Conservation (phyloP, 768 basidiomycete genomes). For the Pleurotus tuber-regium region DNA sequence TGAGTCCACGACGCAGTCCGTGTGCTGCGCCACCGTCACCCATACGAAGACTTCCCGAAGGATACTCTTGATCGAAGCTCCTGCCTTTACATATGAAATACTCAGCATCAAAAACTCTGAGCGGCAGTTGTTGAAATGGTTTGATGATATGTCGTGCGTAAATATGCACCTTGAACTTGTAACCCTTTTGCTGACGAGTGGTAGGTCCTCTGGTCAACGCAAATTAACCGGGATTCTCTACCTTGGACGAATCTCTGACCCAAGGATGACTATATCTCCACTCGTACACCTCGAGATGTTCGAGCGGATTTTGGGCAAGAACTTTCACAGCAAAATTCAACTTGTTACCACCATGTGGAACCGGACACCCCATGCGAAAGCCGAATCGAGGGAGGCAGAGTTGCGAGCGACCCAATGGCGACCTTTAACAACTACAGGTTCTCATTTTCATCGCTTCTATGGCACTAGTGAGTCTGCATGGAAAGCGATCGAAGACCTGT, state of each 20-base stretch:
- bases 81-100: conserved; percentile 5
- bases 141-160: neutral
- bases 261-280: conserved; percentile 19
- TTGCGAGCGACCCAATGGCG: conserved; percentile 38
- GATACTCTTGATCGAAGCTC: neutral
- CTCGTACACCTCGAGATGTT: conserved; percentile 13
- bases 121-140: conserved; percentile 2
- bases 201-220: conserved; percentile 19
- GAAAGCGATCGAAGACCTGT: conserved; percentile 29
- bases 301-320: conserved; percentile 26
- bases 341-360: conserved; percentile 47
- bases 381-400: conserved; percentile 35
- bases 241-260: conserved; percentile 37
- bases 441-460: conserved; percentile 32
- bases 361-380: conserved; percentile 28
- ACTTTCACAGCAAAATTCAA: conserved; percentile 37
- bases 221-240: conserved; percentile 32
- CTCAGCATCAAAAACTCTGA: conserved; percentile 1
- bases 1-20: neutral
- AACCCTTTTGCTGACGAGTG: neutral
- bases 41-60: neutral
- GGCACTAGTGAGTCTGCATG: conserved; percentile 33
- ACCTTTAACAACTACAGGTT: conserved; percentile 37
- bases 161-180: neutral
- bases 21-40: neutral